Percentiles rank a stretch among this genome's conserved stretches.
Conservation (phyloP, 2,329 filamentous ascomycete species). For the Xylariaceae sp. region DNA sequence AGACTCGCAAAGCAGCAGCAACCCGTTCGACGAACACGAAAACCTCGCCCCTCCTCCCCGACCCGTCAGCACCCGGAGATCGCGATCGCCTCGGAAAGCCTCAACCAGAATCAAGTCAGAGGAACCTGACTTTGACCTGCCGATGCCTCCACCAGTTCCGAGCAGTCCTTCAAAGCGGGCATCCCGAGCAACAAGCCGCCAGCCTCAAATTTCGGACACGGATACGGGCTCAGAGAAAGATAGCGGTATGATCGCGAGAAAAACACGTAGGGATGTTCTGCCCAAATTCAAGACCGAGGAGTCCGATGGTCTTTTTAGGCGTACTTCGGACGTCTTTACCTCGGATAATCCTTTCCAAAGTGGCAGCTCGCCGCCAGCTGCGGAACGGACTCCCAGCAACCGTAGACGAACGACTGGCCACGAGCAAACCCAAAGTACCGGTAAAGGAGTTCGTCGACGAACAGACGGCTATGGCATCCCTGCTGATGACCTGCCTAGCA, state of each 20-base stretch:
- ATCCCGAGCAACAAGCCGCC: conserved; percentile 60
- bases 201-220: conserved; percentile 58
- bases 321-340: conserved; percentile 69
- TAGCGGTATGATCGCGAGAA: conserved; percentile 36
- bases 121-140: conserved; percentile 50
- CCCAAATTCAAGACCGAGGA: conserved; percentile 63
- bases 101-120: conserved; percentile 59
- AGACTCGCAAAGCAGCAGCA: conserved; percentile 68
- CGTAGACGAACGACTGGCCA: conserved; percentile 56
- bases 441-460: conserved; percentile 51
- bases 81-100: conserved; percentile 61
- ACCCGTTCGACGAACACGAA: conserved; percentile 66
- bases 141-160: conserved; percentile 44
- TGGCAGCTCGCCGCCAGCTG: conserved; percentile 68
- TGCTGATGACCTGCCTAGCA: conserved; percentile 58
- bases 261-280: conserved; percentile 46
- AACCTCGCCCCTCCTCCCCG: conserved; percentile 52
- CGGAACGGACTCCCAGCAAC: conserved; percentile 53
- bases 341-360: conserved; percentile 94
- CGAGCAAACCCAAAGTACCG: conserved; percentile 47
- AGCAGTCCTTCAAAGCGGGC: conserved; percentile 60
- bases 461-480: conserved; percentile 54
- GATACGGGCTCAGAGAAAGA: conserved; percentile 54
- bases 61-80: conserved; percentile 55
- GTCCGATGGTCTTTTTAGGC: conserved; percentile 50